Conservation (phyloP, 805 yeast genomes). For the Wickerhamomyces mucosus region DNA sequence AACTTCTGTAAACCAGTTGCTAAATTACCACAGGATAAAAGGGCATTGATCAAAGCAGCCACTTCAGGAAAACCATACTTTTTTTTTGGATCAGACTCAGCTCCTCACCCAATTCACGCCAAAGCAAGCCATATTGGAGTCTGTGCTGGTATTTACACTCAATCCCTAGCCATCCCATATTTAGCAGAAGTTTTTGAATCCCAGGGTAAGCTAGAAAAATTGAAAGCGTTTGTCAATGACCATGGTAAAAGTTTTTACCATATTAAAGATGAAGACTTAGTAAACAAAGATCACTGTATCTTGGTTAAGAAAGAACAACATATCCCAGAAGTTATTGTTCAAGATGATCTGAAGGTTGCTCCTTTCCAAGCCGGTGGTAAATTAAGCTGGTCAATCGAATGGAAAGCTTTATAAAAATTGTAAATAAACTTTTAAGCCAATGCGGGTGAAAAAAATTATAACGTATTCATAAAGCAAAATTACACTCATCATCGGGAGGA, state of each 20-base stretch:
- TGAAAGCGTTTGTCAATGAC: constrained; percentile 67
- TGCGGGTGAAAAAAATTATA: too few relatives aligned
- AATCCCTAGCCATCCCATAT: constrained; percentile 70
- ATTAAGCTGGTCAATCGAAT: constrained; percentile 63
- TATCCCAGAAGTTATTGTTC: constrained; percentile 51
- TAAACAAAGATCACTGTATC: constrained; percentile 39
- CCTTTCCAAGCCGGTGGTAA: constrained; percentile 83
- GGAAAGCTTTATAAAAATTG: too few relatives aligned
- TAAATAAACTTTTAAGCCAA: too few relatives aligned
- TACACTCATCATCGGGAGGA: too few relatives aligned
- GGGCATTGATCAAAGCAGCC: constrained; percentile 80
- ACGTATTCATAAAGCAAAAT: too few relatives aligned
- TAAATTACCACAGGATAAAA: constrained; percentile 75
- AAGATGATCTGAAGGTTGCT: constrained; percentile 46
- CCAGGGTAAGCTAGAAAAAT: constrained; percentile 49
- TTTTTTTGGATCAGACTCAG: constrained; percentile 96
- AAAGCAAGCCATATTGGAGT: constrained; percentile 76
- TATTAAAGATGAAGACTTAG: constrained; percentile 31
- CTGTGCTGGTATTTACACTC: constrained; percentile 98
- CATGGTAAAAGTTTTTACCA: constrained; percentile 67
- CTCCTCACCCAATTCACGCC: constrained; percentile 84
- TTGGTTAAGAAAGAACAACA: constrained; percentile 43
- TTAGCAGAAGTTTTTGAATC: constrained; percentile 80
- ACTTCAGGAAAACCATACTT: constrained; percentile 86
- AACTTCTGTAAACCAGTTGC: constrained; percentile 98